phyloP scores from a whole-genome alignment of 192 early-diverging fungal genomes.

The Linnemannia schmuckeri region DNA sequence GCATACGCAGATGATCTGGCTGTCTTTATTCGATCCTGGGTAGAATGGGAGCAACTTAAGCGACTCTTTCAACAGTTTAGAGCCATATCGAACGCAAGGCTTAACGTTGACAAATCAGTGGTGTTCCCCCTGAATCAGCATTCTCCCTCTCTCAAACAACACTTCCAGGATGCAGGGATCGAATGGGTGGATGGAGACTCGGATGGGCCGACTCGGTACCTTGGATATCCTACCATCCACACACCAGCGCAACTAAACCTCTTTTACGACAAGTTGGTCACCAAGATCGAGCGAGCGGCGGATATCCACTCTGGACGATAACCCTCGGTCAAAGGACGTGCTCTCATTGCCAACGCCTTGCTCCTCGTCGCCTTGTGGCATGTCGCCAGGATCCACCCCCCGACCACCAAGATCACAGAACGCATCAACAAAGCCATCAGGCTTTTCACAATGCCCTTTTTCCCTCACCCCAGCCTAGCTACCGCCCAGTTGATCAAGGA shows the following conservation, averaged over 20 bases:
- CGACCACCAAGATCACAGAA: neutral
- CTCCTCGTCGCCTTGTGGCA: neutral
- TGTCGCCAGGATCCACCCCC: neutral
- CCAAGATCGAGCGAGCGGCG: too few relatives aligned
- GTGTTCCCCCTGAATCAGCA: neutral
- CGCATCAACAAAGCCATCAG: neutral
- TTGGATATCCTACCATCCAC: constrained; percentile 8
- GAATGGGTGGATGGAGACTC: neutral
- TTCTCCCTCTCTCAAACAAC: neutral
- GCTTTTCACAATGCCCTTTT: neutral
- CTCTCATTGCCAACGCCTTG: neutral
- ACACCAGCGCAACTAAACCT: too few relatives aligned
- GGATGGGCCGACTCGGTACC: neutral
- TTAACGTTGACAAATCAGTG: constrained; percentile 33
- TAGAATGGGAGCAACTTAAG: neutral
- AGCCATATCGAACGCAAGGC: constrained; percentile 17
- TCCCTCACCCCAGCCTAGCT: neutral
- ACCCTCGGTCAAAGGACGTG: too few relatives aligned
- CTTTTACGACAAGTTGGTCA: too few relatives aligned
- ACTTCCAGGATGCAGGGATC: neutral
- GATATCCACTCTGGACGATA: too few relatives aligned
- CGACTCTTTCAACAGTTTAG: neutral
- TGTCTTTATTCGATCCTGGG: neutral
- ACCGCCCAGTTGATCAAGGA: neutral
- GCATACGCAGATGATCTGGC: constrained; percentile 18